Evolutionary conservation across 2,329 filamentous ascomycete genomes (phyloP).

Genomic region (Aspergillus vadensis): DNA sequence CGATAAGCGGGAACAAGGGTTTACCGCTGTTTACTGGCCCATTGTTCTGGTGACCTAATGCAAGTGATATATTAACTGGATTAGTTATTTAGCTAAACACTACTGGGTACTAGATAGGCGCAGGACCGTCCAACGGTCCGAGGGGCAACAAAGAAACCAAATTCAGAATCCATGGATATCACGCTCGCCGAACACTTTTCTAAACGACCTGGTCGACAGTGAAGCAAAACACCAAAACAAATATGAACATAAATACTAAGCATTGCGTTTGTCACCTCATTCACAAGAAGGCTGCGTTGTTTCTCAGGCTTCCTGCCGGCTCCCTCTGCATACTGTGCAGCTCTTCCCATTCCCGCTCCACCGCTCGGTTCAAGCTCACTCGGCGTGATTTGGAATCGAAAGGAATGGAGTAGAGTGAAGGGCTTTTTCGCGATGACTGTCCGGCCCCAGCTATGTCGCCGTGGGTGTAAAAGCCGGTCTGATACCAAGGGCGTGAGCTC

Average conservation of each 20-base stretch:
- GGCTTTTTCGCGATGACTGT: constrained; percentile 17
- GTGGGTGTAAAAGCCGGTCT: constrained; percentile 20
- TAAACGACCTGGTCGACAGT: constrained; percentile 6
- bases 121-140: not conserved
- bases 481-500: constrained; percentile 27
- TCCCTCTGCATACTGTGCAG: constrained; percentile 22
- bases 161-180: constrained; percentile 7
- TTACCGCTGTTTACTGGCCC: no score
- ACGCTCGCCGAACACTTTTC: constrained; percentile 7
- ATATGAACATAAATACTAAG: constrained; percentile 3
- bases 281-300: constrained; percentile 36
- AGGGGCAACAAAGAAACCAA: not conserved
- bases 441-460: constrained; percentile 6
- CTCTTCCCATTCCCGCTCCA: constrained; percentile 22
- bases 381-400: constrained; percentile 21
- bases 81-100: not conserved
- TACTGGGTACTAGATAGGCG: not conserved
- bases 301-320: constrained; percentile 28
- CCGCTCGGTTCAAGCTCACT: constrained; percentile 25
- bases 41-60: not conserved
- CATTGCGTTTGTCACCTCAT: not conserved
- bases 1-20: not conserved
- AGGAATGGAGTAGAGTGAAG: constrained; percentile 20
- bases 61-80: not conserved
- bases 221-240: constrained; percentile 8